phyloP scores from a whole-genome alignment of 352 stramenopile species.

The Phytophthora tubulina region DNA sequence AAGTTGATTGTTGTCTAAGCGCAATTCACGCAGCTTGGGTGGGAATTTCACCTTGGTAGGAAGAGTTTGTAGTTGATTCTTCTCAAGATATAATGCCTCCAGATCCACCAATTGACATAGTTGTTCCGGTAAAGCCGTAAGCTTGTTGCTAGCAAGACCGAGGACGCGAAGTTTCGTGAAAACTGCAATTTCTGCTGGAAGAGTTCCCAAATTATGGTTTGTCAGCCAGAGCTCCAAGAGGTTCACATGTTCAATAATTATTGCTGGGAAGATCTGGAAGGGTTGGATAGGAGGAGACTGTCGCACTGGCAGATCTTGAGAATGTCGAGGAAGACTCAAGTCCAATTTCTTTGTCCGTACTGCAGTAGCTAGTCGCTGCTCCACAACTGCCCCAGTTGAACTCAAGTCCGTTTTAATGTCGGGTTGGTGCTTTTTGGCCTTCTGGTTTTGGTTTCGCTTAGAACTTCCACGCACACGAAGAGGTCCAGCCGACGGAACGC shows the following conservation, averaged over 20 bases:
- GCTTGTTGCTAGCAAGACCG: constrained; percentile 64
- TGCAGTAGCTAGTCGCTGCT: constrained; percentile 42
- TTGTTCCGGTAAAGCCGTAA: constrained; percentile 57
- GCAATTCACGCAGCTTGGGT: constrained; percentile 52
- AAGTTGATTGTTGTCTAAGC: constrained; percentile 66
- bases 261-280: constrained; percentile 54
- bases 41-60: constrained; percentile 51
- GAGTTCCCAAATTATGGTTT: constrained; percentile 56
- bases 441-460: constrained; percentile 29
- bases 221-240: constrained; percentile 75
- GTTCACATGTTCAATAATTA: constrained; percentile 46
- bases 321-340: constrained; percentile 41
- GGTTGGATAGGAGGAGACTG: constrained; percentile 9
- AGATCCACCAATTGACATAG: constrained; percentile 46
- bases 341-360: constrained; percentile 49
- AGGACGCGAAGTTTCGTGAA: constrained; percentile 65
- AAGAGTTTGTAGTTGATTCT: constrained; percentile 62
- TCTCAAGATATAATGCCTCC: constrained; percentile 71
- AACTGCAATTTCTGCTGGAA: constrained; percentile 58
- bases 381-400: constrained; percentile 19
- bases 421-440: constrained; percentile 19
- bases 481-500: constrained; percentile 3
- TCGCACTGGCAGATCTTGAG: constrained; percentile 1
- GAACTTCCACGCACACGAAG: constrained; percentile 18
- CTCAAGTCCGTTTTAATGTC: constrained; percentile 8